These are phyloP conservation scores for Eremothecium gossypii DNA, from an alignment of 1,139 yeast species.

Conservation along the genomic window DNA sequence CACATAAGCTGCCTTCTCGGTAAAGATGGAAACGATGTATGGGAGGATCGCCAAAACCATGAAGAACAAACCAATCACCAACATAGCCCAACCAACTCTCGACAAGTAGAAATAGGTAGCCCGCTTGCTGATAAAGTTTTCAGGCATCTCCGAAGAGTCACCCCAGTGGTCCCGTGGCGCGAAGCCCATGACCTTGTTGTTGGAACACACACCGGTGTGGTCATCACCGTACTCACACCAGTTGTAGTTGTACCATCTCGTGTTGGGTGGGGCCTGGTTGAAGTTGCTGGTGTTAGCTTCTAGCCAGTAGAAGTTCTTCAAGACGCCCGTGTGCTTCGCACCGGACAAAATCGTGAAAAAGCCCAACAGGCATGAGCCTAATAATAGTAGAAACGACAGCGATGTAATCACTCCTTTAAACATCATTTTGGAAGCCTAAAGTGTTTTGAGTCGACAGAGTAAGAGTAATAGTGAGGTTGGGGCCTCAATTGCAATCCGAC, in stretches of 20 bases:
- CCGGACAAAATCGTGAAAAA: constrained; percentile 62
- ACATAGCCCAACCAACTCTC: constrained; percentile 61
- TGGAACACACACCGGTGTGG: constrained; percentile 20
- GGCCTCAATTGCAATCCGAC: too few species aligned
- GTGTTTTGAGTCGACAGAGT: too few species aligned
- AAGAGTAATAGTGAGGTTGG: too few species aligned
- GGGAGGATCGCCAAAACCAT: constrained; percentile 41
- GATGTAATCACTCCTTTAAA: constrained; percentile 24
- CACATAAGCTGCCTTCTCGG: constrained; percentile 6
- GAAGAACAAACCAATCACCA: constrained; percentile 50
- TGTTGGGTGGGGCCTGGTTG: constrained; percentile 36
- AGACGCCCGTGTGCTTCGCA: constrained; percentile 37
- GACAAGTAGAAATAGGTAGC: constrained; percentile 52
- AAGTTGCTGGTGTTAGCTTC: constrained; percentile 57
- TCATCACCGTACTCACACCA: constrained; percentile 44
- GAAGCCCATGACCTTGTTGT: constrained; percentile 38
- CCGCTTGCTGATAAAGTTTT: constrained; percentile 38
- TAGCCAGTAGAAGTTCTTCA: constrained; percentile 59
- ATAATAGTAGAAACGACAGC: constrained; percentile 25
- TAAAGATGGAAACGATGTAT: constrained; percentile 25
- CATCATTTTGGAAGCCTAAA: constrained; percentile 8
- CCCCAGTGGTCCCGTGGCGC: constrained; percentile 68
- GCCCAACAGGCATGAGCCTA: constrained; percentile 40
- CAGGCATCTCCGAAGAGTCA: constrained; percentile 39
- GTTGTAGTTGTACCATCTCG: constrained; percentile 70